Percentiles rank a stretch among this genome's conserved stretches.
These are phyloP conservation scores for Pezicula radicicola DNA, from an alignment of 2,329 filamentous ascomycete genomes.

Conservation along the genomic window DNA sequence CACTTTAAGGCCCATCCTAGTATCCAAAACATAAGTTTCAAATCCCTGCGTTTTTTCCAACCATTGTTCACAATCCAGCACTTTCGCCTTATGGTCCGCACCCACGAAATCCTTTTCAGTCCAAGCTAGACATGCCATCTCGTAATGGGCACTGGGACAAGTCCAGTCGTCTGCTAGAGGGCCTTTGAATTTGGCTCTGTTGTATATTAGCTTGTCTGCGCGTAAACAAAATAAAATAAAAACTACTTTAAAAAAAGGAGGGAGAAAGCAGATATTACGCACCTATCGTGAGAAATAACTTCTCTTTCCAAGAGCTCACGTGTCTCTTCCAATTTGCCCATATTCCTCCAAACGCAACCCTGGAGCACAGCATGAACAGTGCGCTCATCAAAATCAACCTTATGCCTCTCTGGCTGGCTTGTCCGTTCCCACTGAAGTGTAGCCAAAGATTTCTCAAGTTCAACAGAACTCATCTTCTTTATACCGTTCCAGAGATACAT, in stretches of 20 bases:
- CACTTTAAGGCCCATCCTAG: slow-evolving; percentile 65
- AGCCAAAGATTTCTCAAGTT: slow-evolving; percentile 61
- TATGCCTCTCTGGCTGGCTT: slow-evolving; percentile 41
- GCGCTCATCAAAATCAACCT: slow-evolving; percentile 54
- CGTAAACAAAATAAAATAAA: not conserved
- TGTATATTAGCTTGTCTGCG: slow-evolving; percentile 6
- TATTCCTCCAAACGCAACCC: slow-evolving; percentile 62
- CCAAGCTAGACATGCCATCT: slow-evolving; percentile 82
- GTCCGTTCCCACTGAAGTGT: slow-evolving; percentile 65
- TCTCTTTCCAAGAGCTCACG: slow-evolving; percentile 57
- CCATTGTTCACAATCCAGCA: slow-evolving; percentile 60
- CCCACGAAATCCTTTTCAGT: slow-evolving; percentile 46
- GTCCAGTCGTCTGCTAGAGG: slow-evolving; percentile 66
- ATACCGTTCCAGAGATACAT: slow-evolving; percentile 90
- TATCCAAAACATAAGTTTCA: slow-evolving; percentile 70
- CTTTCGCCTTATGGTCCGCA: slow-evolving; percentile 36
- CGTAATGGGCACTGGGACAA: slow-evolving; percentile 75
- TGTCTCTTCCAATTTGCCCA: slow-evolving; percentile 63
- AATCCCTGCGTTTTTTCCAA: slow-evolving; percentile 67
- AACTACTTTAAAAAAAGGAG: not conserved
- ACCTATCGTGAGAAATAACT: slow-evolving; percentile 64
- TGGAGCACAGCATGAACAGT: slow-evolving; percentile 66
- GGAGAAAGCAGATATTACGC: slow-evolving; percentile 21
- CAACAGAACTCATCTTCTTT: slow-evolving; percentile 68
- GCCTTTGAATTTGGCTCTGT: slow-evolving; percentile 54